A percentile compares a stretch with the other conserved stretches of the same genome.
These are phyloP conservation scores for Coemansia sp. DNA, from an alignment of 192 early-diverging fungal genomes.

Conservation along the genomic window DNA sequence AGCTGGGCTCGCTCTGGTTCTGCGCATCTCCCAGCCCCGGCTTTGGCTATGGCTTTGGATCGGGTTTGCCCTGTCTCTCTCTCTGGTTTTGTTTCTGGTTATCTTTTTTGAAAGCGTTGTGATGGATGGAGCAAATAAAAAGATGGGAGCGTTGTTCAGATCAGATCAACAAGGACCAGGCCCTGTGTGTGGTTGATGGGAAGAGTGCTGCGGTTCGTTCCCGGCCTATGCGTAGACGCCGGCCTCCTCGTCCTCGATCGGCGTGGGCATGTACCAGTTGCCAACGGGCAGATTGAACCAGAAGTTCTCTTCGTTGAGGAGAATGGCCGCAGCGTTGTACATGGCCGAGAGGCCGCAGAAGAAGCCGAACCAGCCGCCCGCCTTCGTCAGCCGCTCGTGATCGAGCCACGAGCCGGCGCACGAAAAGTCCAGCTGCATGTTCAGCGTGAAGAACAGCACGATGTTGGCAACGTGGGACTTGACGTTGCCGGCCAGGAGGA, in stretches of 20 bases:
- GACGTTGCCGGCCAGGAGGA: constrained; percentile 47
- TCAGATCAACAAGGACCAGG: too few species aligned
- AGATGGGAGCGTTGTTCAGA: too few species aligned
- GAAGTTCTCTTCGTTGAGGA: constrained; percentile 54
- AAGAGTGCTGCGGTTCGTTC: too few species aligned
- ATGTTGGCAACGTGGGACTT: constrained; percentile 50
- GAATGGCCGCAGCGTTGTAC: constrained; percentile 50
- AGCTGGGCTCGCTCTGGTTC: background rate
- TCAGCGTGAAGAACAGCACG: constrained; percentile 41
- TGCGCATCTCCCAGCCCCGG: too few species aligned
- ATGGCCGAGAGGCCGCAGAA: constrained; percentile 51
- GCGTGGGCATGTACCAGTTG: constrained; percentile 48
- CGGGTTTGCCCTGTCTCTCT: background rate
- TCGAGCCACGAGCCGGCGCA: constrained; percentile 35
- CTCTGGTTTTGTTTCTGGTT: too few species aligned
- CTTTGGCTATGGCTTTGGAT: too few species aligned
- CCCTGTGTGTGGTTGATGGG: too few species aligned
- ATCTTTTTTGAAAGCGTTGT: too few species aligned
- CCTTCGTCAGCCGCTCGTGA: constrained; percentile 25
- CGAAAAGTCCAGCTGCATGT: constrained; percentile 37
- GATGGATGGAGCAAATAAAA: too few species aligned
- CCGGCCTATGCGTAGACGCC: background rate
- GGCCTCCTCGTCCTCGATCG: constrained; percentile 15
- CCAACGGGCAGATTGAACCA: constrained; percentile 54
- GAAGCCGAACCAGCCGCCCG: constrained; percentile 53